Percentiles rank a stretch among this genome's conserved stretches.
Conservation (phyloP, 2,329 filamentous ascomycete species). For the Coniochaeta sp. region DNA sequence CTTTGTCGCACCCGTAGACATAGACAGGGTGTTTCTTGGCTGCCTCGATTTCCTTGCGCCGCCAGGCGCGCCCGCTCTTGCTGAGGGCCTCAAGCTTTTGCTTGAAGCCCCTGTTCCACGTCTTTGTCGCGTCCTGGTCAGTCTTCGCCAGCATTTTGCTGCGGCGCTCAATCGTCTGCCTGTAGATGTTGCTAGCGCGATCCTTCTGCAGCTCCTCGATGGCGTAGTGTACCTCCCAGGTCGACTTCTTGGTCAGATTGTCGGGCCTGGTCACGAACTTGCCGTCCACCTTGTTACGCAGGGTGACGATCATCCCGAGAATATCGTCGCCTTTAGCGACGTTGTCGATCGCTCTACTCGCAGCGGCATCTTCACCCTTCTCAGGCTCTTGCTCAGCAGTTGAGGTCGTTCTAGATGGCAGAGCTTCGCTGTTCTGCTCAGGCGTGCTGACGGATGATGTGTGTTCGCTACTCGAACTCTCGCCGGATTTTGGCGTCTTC, state of each 20-base stretch:
- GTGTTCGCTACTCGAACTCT: not conserved
- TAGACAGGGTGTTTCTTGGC: slow-evolving; percentile 39
- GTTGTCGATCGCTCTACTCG: not conserved
- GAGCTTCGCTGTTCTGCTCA: slow-evolving; percentile 5
- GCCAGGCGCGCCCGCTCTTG: slow-evolving; percentile 48
- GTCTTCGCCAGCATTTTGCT: slow-evolving; percentile 35
- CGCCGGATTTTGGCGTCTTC: slow-evolving; percentile 14
- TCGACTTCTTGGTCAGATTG: slow-evolving; percentile 29
- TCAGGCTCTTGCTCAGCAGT: not conserved
- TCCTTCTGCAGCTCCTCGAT: slow-evolving; percentile 51
- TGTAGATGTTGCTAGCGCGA: slow-evolving; percentile 45
- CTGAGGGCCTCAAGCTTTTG: slow-evolving; percentile 34
- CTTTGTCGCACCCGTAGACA: slow-evolving; percentile 34
- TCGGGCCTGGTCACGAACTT: slow-evolving; percentile 53
- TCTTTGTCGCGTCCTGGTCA: slow-evolving; percentile 31
- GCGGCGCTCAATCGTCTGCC: slow-evolving; percentile 10
- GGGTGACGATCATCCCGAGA: slow-evolving; percentile 63
- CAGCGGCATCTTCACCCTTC: not conserved
- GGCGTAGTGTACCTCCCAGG: slow-evolving; percentile 74
- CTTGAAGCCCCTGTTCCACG: slow-evolving; percentile 39
- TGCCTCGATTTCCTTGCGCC: slow-evolving; percentile 43
- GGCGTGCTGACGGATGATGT: not conserved
- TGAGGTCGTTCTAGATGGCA: not conserved
- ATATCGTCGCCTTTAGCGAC: slow-evolving; percentile 27
- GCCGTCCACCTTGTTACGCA: slow-evolving; percentile 67